Evolutionary conservation across 2,329 filamentous ascomycete species (phyloP).

Genomic region (Neospermospora avenae): DNA sequence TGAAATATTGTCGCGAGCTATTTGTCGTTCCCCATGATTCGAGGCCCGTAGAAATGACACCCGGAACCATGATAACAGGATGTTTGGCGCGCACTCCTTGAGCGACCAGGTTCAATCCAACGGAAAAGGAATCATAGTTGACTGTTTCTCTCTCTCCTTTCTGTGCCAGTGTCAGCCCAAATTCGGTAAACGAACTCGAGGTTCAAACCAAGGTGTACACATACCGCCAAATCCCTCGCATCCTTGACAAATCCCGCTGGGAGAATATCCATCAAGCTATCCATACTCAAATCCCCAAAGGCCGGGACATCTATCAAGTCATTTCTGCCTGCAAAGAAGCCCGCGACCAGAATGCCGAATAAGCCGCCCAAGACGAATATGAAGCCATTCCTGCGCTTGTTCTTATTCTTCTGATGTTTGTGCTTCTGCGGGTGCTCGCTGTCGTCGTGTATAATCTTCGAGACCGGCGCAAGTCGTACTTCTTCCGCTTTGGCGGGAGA

Average conservation of each 20-base stretch:
- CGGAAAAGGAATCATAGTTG: constrained; percentile 89
- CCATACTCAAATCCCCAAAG: constrained; percentile 71
- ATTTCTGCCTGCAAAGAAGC: constrained; percentile 85
- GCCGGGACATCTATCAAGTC: constrained; percentile 81
- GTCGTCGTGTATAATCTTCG: constrained; percentile 39
- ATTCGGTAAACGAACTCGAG: constrained; percentile 6
- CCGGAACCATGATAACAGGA: constrained; percentile 94
- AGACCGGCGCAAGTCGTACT: constrained; percentile 48
- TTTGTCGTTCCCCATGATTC: constrained; percentile 95
- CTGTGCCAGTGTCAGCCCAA: constrained; percentile 38
- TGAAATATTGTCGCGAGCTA: constrained; percentile 82
- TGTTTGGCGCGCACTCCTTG: constrained; percentile 81
- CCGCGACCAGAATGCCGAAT: constrained; percentile 84
- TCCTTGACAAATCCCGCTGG: constrained; percentile 84
- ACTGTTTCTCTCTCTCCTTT: constrained; percentile 84
- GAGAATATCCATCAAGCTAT: constrained; percentile 80
- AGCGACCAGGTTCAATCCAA: constrained; percentile 76
- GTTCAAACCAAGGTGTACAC: no score
- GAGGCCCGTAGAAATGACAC: constrained; percentile 93
- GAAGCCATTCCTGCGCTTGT: constrained; percentile 66
- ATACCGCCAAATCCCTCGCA: constrained; percentile 78
- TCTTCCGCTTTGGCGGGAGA: constrained; percentile 38
- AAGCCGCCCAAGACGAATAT: constrained; percentile 86
- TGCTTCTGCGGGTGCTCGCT: constrained; percentile 10
- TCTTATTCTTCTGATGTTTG: constrained; percentile 24